These are phyloP conservation scores for Kwoniella dendrophila DNA, from an alignment of 768 basidiomycete species.

Conservation along the genomic window DNA sequence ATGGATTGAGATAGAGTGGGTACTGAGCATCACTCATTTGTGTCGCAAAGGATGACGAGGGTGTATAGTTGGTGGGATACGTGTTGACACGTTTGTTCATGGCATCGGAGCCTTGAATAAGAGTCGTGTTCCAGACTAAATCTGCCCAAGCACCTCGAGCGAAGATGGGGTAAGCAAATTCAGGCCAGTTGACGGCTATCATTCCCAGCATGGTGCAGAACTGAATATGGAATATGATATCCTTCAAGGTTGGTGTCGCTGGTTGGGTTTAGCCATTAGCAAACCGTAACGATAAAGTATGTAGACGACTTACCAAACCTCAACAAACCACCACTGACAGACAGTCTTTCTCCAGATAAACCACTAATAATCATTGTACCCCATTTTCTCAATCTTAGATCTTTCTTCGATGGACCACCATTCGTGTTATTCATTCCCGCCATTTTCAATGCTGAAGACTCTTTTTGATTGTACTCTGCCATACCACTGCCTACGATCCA, in stretches of 20 bases:
- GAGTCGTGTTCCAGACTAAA: slow-evolving; percentile 65
- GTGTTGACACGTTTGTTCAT: slow-evolving; percentile 66
- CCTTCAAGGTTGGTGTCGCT: slow-evolving; percentile 91
- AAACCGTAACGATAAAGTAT: slow-evolving; percentile 4
- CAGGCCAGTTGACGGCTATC: slow-evolving; percentile 94
- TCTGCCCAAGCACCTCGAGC: slow-evolving; percentile 87
- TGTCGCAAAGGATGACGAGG: slow-evolving; percentile 70
- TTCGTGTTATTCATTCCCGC: slow-evolving; percentile 20
- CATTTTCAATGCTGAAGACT: slow-evolving; percentile 47
- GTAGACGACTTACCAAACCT: slow-evolving; percentile 71
- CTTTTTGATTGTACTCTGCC: slow-evolving; percentile 64
- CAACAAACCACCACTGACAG: slow-evolving; percentile 80
- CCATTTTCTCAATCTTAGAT: slow-evolving; percentile 66
- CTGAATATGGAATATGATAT: slow-evolving; percentile 89
- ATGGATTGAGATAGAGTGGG: slow-evolving; percentile 73
- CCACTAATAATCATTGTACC: slow-evolving; percentile 89
- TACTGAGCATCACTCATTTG: slow-evolving; percentile 73
- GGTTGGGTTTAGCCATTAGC: slow-evolving; percentile 12
- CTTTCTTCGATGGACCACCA: too few relatives aligned
- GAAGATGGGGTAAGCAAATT: slow-evolving; percentile 87
- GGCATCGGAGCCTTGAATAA: slow-evolving; percentile 61
- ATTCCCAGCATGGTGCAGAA: slow-evolving; percentile 73
- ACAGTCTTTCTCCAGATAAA: slow-evolving; percentile 84
- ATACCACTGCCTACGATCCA: slow-evolving; percentile 66
- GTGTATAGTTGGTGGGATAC: slow-evolving; percentile 62